Evolutionary conservation across 129 eudicot species (phyloP), one percentile per base, ranked within the genome.

Genomic region (Flaveria sonorensis): DNA sequence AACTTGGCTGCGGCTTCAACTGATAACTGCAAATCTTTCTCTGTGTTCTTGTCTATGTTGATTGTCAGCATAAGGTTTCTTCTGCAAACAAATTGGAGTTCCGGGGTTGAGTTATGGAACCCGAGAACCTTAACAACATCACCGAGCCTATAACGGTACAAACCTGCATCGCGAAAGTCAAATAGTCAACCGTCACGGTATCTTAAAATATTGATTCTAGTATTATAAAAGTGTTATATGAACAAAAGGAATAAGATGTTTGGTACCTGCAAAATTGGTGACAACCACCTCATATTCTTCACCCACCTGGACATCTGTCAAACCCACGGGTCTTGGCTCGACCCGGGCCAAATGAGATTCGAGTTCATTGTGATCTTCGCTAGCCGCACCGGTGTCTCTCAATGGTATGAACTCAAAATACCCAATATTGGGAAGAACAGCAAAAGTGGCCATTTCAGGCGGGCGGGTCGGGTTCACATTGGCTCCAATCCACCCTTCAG

Each of bases 401-500:
- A 91, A 68, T 18, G 99, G 94, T 64, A 94, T 91, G 57, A 94
- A 94, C 78, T 94, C 99, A 14, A 94, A 94, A 81, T 84, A 94
- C 50, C 96, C 97, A 14, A 94, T 89, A 68, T 94, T 83, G 2
- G 99, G 99, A 70, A 88, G 90, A 32, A 94, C 99, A 0, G 96
- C 92, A 81, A 82, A 94, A 12, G 92, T 89, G n/a, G 88, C 92
- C 62, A 60, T 43, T 40, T 94, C 99, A 8, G 99, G 99, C 11
- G 97, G 86, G 40, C 72, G 72, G 55, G 83, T 80, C 0, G 99
- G 99, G 83, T 91, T 87, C 8, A 94, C 89, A 77, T 95, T 95
- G 36, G 89, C 96, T 39, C 96, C 99, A 3, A 95, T 83, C 99
- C 99, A 95, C 66, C 99, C 99, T 77, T 95, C 99, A 23, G 99